Conservation (phyloP, 148 eudicot species). For the Pouteria glomerata region DNA sequence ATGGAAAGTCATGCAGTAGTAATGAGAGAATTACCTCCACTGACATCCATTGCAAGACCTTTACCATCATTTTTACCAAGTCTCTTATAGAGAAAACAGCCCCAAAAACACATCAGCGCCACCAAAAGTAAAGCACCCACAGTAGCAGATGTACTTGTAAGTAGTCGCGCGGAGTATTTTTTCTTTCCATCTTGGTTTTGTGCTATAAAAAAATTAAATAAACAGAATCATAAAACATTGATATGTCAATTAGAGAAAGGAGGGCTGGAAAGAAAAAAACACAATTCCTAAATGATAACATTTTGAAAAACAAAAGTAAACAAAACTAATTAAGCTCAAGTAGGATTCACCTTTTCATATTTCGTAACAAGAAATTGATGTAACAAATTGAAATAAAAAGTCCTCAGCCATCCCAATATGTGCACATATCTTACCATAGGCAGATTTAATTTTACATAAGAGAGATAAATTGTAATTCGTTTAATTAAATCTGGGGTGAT, state of each 20-base stretch:
- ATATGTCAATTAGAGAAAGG: neutral
- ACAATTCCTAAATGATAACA: neutral
- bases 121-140: conserved; percentile 92
- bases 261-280: neutral
- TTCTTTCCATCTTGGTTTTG: conserved; percentile 43
- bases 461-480: too few species aligned
- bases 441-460: too few species aligned
- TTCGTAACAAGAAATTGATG: too few species aligned
- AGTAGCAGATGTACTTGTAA: conserved; percentile 90
- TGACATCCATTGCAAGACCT: conserved; percentile 78
- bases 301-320: neutral
- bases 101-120: conserved; percentile 99
- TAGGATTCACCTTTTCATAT: too few species aligned
- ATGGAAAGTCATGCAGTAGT: too few species aligned
- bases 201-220: conserved; percentile 21
- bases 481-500: too few species aligned
- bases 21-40: conserved; percentile 61
- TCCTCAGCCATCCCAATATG: too few species aligned
- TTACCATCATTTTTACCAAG: conserved; percentile 76
- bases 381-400: too few species aligned
- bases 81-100: conserved; percentile 90
- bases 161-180: conserved; percentile 72
- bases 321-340: neutral
- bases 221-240: neutral
- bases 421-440: too few species aligned